Base-by-base conservation (phyloP, 306 rosid species). In the Acacia melanoxylon region DNA sequence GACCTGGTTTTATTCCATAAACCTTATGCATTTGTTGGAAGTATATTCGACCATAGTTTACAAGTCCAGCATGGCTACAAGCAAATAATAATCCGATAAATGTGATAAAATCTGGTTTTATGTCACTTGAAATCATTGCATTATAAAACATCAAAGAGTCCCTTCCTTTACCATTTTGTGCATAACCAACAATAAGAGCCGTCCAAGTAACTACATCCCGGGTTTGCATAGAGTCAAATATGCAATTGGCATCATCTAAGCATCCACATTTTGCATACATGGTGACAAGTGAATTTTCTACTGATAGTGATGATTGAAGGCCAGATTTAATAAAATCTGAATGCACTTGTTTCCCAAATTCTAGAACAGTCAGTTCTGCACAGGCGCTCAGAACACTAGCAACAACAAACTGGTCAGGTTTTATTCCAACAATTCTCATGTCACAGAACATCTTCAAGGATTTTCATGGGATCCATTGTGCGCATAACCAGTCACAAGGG, bases 181-280 rank as follows among this genome's bases (percentile, higher is more conserved):
- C 98, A 87, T 95, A 91, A 66, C 99, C 98, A 82, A 93, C 94
- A 65, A 95, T 93, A 46, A 95, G 85, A 77, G 98, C 95, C 52
- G 98, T 95, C 98, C 98, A 95, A 29, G 94, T 87, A 82, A 95
- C 89, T 77, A 93, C 95, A 78, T 90, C 84, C 37, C 85, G 83
- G 46, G 45, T 82, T 74, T 49, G 85, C 99, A 93, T 93, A 2
- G 87, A 89, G 42, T 83, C 83, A 72, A 95, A 95, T 77, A 93
- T 81, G 70, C 74, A 80, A 51, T 54, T 85, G 27, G 98, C 96
- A 75, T 93, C 97, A 73, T 93, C 92, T 78, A 95, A 79, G 83
- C 98, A 90, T 77, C 99, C 98, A 74, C 98, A 91, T 86, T 93
- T 95, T 51, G 95, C 94, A 79, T 95, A 92, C 99, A 95, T 89